A percentile compares a stretch with the other conserved stretches of the same genome.
These are phyloP conservation scores for Nicotiana sylvestris DNA, from an alignment of 257 asterid species.

Conservation along the genomic window DNA sequence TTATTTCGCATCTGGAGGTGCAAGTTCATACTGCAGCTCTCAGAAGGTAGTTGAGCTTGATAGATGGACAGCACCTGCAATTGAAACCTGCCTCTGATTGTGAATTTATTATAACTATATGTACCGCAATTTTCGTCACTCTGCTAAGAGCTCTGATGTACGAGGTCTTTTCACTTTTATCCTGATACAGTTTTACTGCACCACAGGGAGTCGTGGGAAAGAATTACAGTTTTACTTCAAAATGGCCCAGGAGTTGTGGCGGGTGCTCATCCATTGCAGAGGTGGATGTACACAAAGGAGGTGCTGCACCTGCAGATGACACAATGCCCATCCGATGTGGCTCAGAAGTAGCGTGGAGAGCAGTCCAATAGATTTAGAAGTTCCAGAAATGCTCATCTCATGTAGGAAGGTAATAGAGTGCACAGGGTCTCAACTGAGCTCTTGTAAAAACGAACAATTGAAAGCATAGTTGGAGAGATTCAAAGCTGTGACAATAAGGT, in stretches of 20 bases:
- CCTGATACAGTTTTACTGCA: neutral
- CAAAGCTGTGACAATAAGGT: neutral
- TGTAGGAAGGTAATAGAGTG: neutral
- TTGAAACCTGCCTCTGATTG: neutral
- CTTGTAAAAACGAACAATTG: neutral
- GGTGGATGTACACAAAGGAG: neutral
- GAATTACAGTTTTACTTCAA: neutral
- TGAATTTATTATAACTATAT: neutral
- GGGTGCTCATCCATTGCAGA: neutral
- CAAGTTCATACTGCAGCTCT: neutral
- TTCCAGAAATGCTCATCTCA: neutral
- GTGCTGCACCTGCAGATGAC: neutral
- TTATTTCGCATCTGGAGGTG: neutral
- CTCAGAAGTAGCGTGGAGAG: neutral
- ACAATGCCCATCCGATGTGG: neutral
- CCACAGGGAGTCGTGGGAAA: neutral
- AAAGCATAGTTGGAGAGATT: neutral
- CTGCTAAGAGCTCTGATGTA: neutral
- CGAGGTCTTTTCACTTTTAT: neutral
- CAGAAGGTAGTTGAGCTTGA: neutral
- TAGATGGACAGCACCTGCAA: conserved; percentile 1
- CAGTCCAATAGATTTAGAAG: neutral
- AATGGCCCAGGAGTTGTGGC: neutral
- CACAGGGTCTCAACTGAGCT: neutral
- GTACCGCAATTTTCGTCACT: neutral